A percentile compares a stretch with the other conserved stretches of the same genome.
Conservation (phyloP, 305 asterid genomes). For the Fraxinus nigra region DNA sequence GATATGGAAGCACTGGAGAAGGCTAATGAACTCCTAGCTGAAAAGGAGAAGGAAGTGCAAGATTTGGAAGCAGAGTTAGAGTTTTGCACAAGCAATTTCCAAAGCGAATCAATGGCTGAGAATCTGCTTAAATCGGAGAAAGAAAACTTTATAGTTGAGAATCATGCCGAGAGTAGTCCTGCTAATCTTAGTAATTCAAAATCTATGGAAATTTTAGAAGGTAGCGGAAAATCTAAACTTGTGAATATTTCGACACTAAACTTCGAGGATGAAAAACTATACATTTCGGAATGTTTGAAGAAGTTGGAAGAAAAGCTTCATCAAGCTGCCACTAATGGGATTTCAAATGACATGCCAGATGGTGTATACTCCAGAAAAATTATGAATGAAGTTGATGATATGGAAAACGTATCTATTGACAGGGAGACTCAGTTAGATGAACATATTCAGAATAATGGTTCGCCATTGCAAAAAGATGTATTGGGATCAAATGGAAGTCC, state of each 20-base stretch:
- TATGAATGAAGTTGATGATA: conserved; percentile 12
- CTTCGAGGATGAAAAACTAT: conserved; percentile 44
- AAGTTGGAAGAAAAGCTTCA: conserved; percentile 42
- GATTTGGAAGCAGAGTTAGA: conserved; percentile 69
- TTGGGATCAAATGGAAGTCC: conserved; percentile 22
- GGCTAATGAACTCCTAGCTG: conserved; percentile 70
- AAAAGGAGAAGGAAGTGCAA: conserved; percentile 73
- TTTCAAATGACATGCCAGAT: conserved; percentile 19
- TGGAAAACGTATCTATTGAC: not conserved
- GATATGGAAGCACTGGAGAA: conserved; percentile 76
- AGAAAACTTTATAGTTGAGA: conserved; percentile 23
- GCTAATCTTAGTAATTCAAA: conserved; percentile 25
- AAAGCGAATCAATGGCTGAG: conserved; percentile 27
- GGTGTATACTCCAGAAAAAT: conserved; percentile 27
- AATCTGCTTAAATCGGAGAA: conserved; percentile 14
- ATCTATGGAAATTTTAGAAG: conserved; percentile 19
- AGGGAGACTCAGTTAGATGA: conserved; percentile 1
- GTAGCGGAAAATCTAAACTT: conserved; percentile 21
- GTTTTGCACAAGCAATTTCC: conserved; percentile 35
- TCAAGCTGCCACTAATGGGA: conserved; percentile 32
- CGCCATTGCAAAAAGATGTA: conserved; percentile 16
- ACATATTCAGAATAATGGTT: conserved; percentile 14
- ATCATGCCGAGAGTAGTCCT: conserved; percentile 21
- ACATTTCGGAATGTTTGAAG: conserved; percentile 38
- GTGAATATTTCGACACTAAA: conserved; percentile 23